These are phyloP conservation scores for Westerdykella sp. DNA, from an alignment of 2,329 filamentous ascomycete genomes.

Conservation along the genomic window DNA sequence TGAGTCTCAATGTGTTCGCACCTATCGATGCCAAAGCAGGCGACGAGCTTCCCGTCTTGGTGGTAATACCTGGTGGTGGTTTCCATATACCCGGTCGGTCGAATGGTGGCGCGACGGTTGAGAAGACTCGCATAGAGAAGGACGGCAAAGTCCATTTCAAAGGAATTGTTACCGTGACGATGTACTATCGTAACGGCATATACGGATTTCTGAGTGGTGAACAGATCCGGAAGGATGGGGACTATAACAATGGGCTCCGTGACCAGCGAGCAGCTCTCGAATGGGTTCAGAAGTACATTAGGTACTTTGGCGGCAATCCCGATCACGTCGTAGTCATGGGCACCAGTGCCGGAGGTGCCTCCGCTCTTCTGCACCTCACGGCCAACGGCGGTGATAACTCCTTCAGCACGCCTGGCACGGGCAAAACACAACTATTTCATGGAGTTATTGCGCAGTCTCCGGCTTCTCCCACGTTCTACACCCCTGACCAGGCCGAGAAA, in stretches of 20 bases:
- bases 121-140: constrained; percentile 24
- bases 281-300: constrained; percentile 39
- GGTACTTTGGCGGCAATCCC: constrained; percentile 42
- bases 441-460: constrained; percentile 28
- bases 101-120: constrained; percentile 27
- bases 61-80: constrained; percentile 44
- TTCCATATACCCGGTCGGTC: constrained; percentile 35
- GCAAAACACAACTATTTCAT: constrained; percentile 26
- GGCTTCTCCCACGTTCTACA: constrained; percentile 30
- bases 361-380: constrained; percentile 25
- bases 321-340: constrained; percentile 44
- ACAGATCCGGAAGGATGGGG: constrained; percentile 33
- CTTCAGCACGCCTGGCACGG: constrained; percentile 21
- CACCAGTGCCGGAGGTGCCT: constrained; percentile 28
- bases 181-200: constrained; percentile 36
- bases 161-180: constrained; percentile 27
- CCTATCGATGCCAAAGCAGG: constrained; percentile 28
- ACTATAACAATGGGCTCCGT: constrained; percentile 33
- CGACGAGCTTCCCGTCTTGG: constrained; percentile 34
- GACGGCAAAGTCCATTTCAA: constrained; percentile 17
- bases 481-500: constrained; percentile 23
- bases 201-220: constrained; percentile 43
- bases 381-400: constrained; percentile 27
- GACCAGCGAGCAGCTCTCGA: constrained; percentile 38
- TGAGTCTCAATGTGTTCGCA: constrained; percentile 38